These are phyloP conservation scores for Gossypium raimondii DNA, from an alignment of 345 rosid genomes.

Conservation along the genomic window DNA sequence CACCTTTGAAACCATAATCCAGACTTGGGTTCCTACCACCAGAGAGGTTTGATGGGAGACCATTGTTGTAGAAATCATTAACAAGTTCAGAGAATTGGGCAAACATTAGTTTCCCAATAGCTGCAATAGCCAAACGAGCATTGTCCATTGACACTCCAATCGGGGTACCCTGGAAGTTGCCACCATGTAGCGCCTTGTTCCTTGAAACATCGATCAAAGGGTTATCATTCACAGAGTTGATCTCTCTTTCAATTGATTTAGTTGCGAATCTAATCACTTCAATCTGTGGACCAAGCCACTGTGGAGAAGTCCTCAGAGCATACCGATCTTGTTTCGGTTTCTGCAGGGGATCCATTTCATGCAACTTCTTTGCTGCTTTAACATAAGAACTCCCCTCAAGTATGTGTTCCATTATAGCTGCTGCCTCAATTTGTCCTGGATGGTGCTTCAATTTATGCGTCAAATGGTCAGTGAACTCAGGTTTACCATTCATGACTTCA, in stretches of 20 bases:
- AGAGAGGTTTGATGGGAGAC: constrained; percentile 66
- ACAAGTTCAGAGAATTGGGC: constrained; percentile 67
- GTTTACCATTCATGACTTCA: constrained; percentile 53
- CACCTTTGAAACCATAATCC: constrained; percentile 74
- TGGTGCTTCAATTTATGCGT: constrained; percentile 57
- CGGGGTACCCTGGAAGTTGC: constrained; percentile 60
- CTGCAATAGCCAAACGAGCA: constrained; percentile 42
- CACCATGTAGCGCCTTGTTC: constrained; percentile 69
- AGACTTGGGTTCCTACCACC: constrained; percentile 70
- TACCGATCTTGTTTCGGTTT: constrained; percentile 57
- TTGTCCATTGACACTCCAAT: constrained; percentile 62
- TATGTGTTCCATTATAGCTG: constrained; percentile 56
- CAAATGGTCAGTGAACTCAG: constrained; percentile 51
- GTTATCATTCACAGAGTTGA: constrained; percentile 58
- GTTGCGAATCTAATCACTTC: constrained; percentile 49
- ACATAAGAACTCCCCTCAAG: constrained; percentile 43
- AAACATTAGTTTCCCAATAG: constrained; percentile 53
- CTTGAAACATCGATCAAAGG: constrained; percentile 68
- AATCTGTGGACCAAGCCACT: constrained; percentile 56
- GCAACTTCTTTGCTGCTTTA: constrained; percentile 41
- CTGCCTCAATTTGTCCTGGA: constrained; percentile 57
- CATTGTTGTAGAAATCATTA: constrained; percentile 73
- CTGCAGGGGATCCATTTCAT: constrained; percentile 46
- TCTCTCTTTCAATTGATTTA: constrained; percentile 48
- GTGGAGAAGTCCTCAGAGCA: constrained; percentile 52